Evolutionary conservation across 306 rosid species (phyloP).

Genomic region (Prunus fruticosa): DNA sequence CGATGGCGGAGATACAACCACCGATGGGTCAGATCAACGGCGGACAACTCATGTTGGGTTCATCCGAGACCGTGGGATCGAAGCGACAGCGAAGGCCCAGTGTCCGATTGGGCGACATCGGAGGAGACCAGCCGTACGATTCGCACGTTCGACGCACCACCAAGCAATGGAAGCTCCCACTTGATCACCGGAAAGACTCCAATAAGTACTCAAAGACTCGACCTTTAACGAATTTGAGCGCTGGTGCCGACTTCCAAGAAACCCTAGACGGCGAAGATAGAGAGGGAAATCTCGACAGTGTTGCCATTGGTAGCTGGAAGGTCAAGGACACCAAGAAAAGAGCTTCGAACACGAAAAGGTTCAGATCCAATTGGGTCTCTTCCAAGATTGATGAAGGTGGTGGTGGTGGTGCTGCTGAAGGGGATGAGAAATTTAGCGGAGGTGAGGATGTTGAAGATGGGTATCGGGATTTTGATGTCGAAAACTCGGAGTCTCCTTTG

Average conservation of each 20-base stretch:
- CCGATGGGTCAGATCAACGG: constrained; percentile 59
- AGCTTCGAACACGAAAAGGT: constrained; percentile 59
- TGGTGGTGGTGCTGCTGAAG: constrained; percentile 28
- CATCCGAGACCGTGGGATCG: constrained; percentile 61
- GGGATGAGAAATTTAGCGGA: constrained; percentile 63
- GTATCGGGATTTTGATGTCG: constrained; percentile 67
- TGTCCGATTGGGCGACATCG: constrained; percentile 93
- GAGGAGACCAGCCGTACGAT: constrained; percentile 82
- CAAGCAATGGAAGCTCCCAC: constrained; percentile 63
- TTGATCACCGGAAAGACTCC: constrained; percentile 42
- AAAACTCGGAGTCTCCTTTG: constrained; percentile 70
- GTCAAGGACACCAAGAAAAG: constrained; percentile 75
- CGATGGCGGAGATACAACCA: constrained; percentile 75
- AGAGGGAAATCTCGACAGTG: constrained; percentile 64
- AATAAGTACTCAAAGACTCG: constrained; percentile 82
- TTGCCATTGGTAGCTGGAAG: constrained; percentile 91
- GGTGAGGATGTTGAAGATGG: constrained; percentile 73
- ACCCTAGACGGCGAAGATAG: constrained; percentile 60
- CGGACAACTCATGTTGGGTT: constrained; percentile 31
- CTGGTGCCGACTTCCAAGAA: constrained; percentile 44
- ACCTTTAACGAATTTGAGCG: constrained; percentile 65
- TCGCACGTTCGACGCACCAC: constrained; percentile 58
- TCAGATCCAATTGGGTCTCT: constrained; percentile 86
- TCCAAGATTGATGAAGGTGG: constrained; percentile 64
- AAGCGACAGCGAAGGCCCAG: constrained; percentile 93